Evolutionary conservation across 345 rosid species (phyloP), one percentile per base, ranked within the genome.

Genomic region (Barbarea vulgaris): DNA sequence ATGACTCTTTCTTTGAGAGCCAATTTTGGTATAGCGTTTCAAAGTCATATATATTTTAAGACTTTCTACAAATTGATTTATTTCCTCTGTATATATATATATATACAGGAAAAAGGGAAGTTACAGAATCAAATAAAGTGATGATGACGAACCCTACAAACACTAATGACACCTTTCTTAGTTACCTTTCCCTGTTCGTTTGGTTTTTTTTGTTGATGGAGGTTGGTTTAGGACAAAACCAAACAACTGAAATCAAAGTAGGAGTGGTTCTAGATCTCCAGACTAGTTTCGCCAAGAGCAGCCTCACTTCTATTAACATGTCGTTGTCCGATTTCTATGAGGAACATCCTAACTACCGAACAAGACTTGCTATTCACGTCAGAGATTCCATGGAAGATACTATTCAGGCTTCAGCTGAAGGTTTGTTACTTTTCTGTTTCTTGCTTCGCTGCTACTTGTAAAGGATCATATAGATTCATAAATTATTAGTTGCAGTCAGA

Each of bases 211-310:
- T 27, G 39, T 50, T 58, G 30, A 48, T 64, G 21, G 63, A 36
- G 15, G 55, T 57, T 64, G 67, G 68, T 54, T 36, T 64, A 46
- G 81, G 47, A 37, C 39, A 71, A 65, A 18, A 3, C 27, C 34
- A 14, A 46, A 48, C 4, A 18, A 64, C 22, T 53, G 73, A 70
- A 18, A 77, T 81, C 3, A 59, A 70, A 65, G 78, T 84, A 42
- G 85, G 87, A 0, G 80, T 79, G 12, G 75, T 84, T 79, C 81
- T 81, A 50, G 80, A 84, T 67, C 58, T 77, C 54, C 21, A 67
- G 19, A 65, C 81, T 2, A 14, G 3, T 0, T 60, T 69, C 46
- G 72, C 83, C 37, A 58, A 65, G 27, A 47, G 71, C 48, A 75
- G 68, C 3, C 34, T 56, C 44, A 59, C 69, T 44, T 77, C 65